Evolutionary conservation across 1,284 basidiomycete genomes (phyloP).

Genomic region (Moesziomyces sp.): DNA sequence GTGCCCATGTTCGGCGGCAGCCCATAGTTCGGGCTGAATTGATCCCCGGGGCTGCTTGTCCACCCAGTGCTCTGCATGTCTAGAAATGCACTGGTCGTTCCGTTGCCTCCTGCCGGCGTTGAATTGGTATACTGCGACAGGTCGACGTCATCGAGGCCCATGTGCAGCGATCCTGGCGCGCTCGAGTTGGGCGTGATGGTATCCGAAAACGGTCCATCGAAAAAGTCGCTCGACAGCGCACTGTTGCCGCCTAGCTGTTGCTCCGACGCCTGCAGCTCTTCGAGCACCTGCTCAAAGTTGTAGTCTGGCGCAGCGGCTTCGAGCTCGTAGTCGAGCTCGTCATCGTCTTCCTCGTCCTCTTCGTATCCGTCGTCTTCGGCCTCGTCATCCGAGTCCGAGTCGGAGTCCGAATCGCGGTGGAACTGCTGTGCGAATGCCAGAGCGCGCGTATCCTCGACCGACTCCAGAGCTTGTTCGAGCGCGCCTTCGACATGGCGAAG

Average conservation of each 20-base stretch:
- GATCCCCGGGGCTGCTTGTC: conserved; percentile 11
- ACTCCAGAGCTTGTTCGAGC: conserved; percentile 37
- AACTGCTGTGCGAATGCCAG: conserved; percentile 47
- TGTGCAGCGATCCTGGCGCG: conserved; percentile 7
- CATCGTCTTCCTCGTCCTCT: conserved; percentile 45
- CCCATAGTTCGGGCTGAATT: conserved; percentile 9
- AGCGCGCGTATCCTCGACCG: conserved; percentile 45
- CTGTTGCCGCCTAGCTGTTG: conserved; percentile 1
- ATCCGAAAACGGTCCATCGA: conserved; percentile 42
- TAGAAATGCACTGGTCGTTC: conserved; percentile 1
- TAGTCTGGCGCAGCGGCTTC: conserved; percentile 12
- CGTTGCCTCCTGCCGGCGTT: not conserved
- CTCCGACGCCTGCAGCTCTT: conserved; percentile 28
- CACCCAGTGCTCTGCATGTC: conserved; percentile 15
- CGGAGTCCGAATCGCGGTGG: conserved; percentile 36
- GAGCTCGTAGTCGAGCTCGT: conserved; percentile 37
- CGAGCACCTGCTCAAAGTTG: conserved; percentile 35
- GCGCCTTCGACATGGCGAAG: conserved; percentile 36
- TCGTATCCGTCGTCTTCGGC: conserved; percentile 45
- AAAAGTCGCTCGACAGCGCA: conserved; percentile 30
- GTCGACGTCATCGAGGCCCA: conserved; percentile 16
- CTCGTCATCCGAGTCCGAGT: conserved; percentile 35
- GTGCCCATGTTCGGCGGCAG: conserved; percentile 1
- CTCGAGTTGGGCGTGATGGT: conserved; percentile 11
- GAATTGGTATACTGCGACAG: conserved; percentile 21